Percentiles rank a stretch among this genome's conserved stretches.
Evolutionary conservation across 2,329 filamentous ascomycete genomes (phyloP).

Genomic region (Botryotinia globosa): DNA sequence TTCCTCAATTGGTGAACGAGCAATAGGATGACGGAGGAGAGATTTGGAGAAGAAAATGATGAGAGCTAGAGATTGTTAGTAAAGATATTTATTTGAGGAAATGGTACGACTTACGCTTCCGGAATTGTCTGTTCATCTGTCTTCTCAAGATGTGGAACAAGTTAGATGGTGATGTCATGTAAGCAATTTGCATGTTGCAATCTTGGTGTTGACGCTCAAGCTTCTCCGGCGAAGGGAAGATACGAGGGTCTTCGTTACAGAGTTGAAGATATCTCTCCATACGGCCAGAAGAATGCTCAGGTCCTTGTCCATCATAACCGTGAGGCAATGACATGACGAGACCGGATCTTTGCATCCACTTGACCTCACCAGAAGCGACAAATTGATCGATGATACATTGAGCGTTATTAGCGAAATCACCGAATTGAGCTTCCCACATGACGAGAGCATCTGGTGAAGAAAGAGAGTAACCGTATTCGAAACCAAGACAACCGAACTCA

Average conservation of each 20-base stretch:
- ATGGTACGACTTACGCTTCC: constrained; percentile 73
- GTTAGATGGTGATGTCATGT: constrained; percentile 95
- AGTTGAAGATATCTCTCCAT: constrained; percentile 97
- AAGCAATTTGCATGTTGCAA: constrained; percentile 98
- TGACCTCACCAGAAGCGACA: constrained; percentile 93
- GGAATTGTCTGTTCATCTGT: constrained; percentile 99
- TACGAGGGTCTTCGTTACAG: constrained; percentile 92
- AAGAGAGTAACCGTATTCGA: constrained; percentile 97
- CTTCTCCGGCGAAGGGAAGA: constrained; percentile 86
- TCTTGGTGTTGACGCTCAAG: constrained; percentile 97
- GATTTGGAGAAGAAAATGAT: constrained; percentile 99
- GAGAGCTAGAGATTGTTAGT: constrained; percentile 58
- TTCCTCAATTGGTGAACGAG: constrained; percentile 84
- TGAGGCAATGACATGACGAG: constrained; percentile 95
- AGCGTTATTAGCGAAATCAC: constrained; percentile 99
- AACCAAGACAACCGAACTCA: constrained; percentile 74
- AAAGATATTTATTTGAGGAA: constrained; percentile 5
- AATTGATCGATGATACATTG: constrained; percentile 99
- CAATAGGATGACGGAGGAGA: constrained; percentile 87
- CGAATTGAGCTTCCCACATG: constrained; percentile 99
- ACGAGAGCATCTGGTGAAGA: constrained; percentile 95
- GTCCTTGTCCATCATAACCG: constrained; percentile 96
- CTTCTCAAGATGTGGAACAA: constrained; percentile 93
- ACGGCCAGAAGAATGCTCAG: constrained; percentile 95
- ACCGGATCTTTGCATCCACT: constrained; percentile 98